A percentile compares a stretch with the other conserved stretches of the same genome.
Conservation (phyloP, 176 grass and related monocot species). For the Raddia guianensis region DNA sequence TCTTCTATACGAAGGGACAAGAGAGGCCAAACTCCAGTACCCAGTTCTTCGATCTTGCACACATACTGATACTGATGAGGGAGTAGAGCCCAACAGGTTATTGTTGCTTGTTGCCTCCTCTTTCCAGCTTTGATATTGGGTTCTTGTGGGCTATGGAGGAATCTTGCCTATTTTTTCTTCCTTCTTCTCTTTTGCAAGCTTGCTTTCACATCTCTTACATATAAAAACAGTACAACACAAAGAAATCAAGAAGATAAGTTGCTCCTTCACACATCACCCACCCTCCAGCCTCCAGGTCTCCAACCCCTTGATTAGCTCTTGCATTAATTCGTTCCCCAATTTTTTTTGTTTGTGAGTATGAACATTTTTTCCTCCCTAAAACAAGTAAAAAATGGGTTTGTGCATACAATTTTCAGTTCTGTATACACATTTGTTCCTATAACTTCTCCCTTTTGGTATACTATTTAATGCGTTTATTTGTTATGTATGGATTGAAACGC, state of each 20-base stretch:
- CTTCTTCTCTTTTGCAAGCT: constrained; percentile 24
- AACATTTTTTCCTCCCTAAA: neutral
- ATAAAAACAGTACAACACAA: neutral
- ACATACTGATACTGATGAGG: neutral
- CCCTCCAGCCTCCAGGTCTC: no score
- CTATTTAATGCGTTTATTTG: constrained; percentile 23
- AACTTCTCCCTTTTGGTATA: constrained; percentile 4
- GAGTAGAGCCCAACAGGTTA: constrained; percentile 25
- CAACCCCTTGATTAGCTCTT: no score
- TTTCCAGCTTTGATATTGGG: constrained; percentile 5
- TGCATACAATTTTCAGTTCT: neutral
- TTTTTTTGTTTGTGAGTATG: neutral
- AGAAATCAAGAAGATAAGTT: constrained; percentile 18
- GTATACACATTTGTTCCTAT: neutral
- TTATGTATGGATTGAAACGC: constrained; percentile 20
- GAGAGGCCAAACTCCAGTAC: neutral
- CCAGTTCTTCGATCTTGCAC: constrained; percentile 38
- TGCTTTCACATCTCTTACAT: constrained; percentile 42
- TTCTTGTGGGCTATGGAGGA: constrained; percentile 23
- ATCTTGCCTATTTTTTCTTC: constrained; percentile 22
- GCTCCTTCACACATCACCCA: constrained; percentile 2
- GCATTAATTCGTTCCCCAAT: constrained; percentile 5
- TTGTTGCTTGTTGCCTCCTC: constrained; percentile 36
- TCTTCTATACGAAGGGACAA: constrained; percentile 35
- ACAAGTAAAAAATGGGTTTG: neutral